Conservation (phyloP, 169 alveolate genomes). For the Blepharisma undulans region DNA sequence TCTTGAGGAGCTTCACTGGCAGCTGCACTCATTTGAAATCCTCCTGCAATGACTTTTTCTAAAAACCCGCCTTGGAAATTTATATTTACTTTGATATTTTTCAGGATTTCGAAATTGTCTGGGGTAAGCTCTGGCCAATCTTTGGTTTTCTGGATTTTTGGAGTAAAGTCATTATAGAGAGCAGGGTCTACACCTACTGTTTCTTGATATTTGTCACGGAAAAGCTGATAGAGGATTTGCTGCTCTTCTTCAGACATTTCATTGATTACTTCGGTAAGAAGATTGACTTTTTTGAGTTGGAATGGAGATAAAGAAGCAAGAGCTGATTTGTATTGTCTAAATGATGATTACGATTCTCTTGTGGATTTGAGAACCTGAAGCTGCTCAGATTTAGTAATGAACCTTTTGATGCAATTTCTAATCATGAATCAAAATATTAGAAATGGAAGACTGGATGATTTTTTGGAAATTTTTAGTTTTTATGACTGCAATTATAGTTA, state of each 20-base stretch:
- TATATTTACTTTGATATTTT: not conserved
- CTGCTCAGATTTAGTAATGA: not conserved
- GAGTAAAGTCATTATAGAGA: not conserved
- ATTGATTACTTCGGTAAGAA: not conserved
- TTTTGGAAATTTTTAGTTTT: too few relatives aligned
- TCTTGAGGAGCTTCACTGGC: slow-evolving; percentile 23
- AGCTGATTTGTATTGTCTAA: not conserved
- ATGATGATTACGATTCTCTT: not conserved
- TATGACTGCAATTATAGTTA: too few relatives aligned
- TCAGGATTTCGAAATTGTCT: not conserved
- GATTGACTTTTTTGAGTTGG: not conserved
- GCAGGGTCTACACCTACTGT: slow-evolving; percentile 19
- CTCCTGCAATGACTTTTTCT: slow-evolving; percentile 22
- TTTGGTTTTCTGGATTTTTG: not conserved
- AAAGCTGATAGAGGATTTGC: not conserved
- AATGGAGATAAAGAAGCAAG: not conserved
- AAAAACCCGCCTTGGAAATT: slow-evolving; percentile 32
- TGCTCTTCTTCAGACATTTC: slow-evolving; percentile 28
- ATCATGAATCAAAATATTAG: not conserved
- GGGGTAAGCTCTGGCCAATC: slow-evolving; percentile 23
- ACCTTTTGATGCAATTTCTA: not conserved
- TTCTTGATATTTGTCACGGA: not conserved
- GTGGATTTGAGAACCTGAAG: not conserved
- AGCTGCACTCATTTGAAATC: not conserved
- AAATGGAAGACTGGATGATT: not conserved